phyloP scores from a whole-genome alignment of 2,329 filamentous ascomycete species.

The Penicillium sumatraense region DNA sequence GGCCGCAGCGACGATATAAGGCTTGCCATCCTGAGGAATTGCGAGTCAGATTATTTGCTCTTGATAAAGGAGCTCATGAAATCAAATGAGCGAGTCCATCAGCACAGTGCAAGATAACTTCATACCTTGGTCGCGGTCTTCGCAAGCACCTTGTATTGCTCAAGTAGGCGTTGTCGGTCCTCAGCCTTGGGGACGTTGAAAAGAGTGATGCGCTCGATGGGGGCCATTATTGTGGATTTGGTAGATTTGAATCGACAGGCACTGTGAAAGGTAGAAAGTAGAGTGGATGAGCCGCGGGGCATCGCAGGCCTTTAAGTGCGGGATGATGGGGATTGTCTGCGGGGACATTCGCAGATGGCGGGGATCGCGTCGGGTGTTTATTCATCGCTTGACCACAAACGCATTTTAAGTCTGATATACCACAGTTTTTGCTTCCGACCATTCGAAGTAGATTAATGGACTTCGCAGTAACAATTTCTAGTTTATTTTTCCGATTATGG shows the following conservation, averaged over 20 bases:
- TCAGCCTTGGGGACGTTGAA: conserved; percentile 58
- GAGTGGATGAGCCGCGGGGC: background rate
- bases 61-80: too few relatives aligned
- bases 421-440: background rate
- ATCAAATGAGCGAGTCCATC: too few relatives aligned
- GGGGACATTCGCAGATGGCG: too few relatives aligned
- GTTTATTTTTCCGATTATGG: background rate
- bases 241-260: background rate
- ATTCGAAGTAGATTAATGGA: too few relatives aligned
- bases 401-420: background rate
- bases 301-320: background rate
- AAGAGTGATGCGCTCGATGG: conserved; percentile 56
- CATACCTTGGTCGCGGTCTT: conserved; percentile 51
- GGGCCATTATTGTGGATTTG: conserved; percentile 36
- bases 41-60: background rate
- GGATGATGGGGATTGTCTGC: too few relatives aligned
- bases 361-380: background rate
- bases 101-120: background rate
- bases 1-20: conserved; percentile 67
- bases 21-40: conserved; percentile 65
- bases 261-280: background rate
- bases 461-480: background rate
- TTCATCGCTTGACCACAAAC: background rate
- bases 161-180: conserved; percentile 49
- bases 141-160: conserved; percentile 50